Base-by-base conservation (phyloP, 169 alveolate genomes). In the Eimeria acervulina region DNA sequence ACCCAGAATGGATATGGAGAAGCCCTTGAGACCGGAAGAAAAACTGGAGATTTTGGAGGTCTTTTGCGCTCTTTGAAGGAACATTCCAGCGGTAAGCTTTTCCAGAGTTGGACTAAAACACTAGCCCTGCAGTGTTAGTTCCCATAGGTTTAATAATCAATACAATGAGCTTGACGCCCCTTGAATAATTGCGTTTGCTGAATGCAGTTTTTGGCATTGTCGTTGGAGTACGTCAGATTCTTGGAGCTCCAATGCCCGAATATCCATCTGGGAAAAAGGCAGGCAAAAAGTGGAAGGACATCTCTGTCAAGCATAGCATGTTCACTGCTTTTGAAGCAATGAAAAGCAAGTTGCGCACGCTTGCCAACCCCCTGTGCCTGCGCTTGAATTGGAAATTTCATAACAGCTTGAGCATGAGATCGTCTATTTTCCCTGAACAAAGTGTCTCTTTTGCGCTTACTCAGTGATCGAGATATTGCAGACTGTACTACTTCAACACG, bases 381-480 rank as follows among this genome's bases (percentile, higher is more conserved):
- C 36, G 28, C 70, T 13, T 80, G 63, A 44, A 26, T n/a, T 31
- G 42, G 15, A n/a, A 0, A 8, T 3, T 44, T 28, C 42, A 26
- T 28, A 47, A 2, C n/a, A 12, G 59, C 15, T 17, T 12, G 26
- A 23, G 40, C 31, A 8, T 17, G 68, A 21, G 68, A 23, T 13
- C 6, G 42, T 12, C 47, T 8, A 6, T 19, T 72, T 28, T 40
- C 31, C 28, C 84, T 72, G 2, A 7, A 51, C 59, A 76, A 38
- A 19, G 36, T 52, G 19, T 31, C 47, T 55, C 55, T 31, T n/a
- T 2, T 63, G 13, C 52, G 40, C 31, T 19, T 26, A 44, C 51
- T 19, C 94, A 87, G 94, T 87, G 94, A 23, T 38, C 6, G 94
- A 87, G 84, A 38, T 61, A 5, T 26, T 87, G 83, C 94, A 87